Evolutionary conservation across 2,329 filamentous ascomycete species (phyloP).

Genomic region (Daldinia eschscholtzii): DNA sequence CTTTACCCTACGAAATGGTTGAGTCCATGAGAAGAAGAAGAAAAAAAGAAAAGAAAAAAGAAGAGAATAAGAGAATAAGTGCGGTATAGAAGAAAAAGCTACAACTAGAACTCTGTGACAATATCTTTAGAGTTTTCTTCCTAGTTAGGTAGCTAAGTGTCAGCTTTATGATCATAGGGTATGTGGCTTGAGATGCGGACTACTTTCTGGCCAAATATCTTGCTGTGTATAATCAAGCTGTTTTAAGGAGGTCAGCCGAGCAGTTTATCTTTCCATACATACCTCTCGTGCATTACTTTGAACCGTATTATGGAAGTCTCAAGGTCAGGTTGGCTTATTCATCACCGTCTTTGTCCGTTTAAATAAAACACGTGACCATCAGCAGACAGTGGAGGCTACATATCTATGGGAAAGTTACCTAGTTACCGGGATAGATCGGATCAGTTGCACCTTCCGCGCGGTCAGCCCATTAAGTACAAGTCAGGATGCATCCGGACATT

Average conservation of each 20-base stretch:
- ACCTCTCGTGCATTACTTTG: too few species aligned
- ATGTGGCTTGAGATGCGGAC: too few species aligned
- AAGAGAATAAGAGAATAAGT: background rate
- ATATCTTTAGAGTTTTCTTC: background rate
- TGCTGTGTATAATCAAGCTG: background rate
- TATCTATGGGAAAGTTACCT: background rate
- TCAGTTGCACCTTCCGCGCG: slow-evolving; percentile 19
- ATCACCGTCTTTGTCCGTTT: slow-evolving; percentile 2
- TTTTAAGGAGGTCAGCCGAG: slow-evolving; percentile 1
- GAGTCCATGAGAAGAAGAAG: too few species aligned
- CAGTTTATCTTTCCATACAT: too few species aligned
- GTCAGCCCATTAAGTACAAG: slow-evolving; percentile 13
- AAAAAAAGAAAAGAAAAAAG: too few species aligned
- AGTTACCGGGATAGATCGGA: slow-evolving; percentile 5
- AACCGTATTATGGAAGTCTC: too few species aligned
- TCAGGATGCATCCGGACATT: slow-evolving; percentile 1
- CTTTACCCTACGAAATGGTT: too few species aligned
- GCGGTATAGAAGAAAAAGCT: too few species aligned
- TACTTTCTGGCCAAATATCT: background rate
- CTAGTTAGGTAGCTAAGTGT: background rate
- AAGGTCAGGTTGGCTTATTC: background rate
- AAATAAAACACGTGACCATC: slow-evolving; percentile 34
- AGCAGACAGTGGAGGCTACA: slow-evolving; percentile 17
- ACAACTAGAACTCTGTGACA: background rate
- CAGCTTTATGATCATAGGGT: background rate